Base-by-base conservation (phyloP, 148 eudicot species). In the Camellia sinensis region DNA sequence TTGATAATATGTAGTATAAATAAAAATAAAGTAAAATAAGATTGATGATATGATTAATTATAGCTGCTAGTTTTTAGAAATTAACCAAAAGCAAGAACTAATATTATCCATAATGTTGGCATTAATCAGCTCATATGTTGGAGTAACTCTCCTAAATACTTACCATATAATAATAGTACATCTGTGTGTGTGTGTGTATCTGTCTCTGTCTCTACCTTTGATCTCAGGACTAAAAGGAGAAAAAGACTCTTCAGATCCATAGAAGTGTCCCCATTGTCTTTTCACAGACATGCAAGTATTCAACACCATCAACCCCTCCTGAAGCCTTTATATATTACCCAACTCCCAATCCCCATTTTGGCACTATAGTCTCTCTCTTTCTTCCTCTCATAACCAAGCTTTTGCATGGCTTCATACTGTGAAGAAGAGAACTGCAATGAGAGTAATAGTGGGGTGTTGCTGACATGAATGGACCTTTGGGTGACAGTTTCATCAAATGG, bases 401-500 rank as follows among this genome's bases (percentile, higher is more conserved):
- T 37, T 41, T 40, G 45, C 19, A 67, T 67, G 71, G 71, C 46
- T 64, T 64, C 67, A 64, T 29, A 21, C 14, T 9, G 9, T 17
- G 13, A 21, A 1, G 11, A 40, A 5, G 29, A 40, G 45, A 66
- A 66, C 64, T 3, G 43, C 48, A 63, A 44, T 12, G 50, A 62
- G 64, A 67, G 56, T 59, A 69, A 7, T 37, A 53, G 57, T 18
- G 73, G 73, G 5, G 68, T 79, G 67, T 45, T 19, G 65, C 19
- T 87, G 67, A 83, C 89, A 44, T 87, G 89, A 87, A 53, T 80
- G 80, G 85, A 87, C 67, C 50, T 87, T 45, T 78, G 81, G 80
- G 89, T 87, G 74, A 82, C 84, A 17, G 84, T 85, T 44, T 60
- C 80, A 29, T 29, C 29, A 29, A 29, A 29, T 29, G 29, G 29